Base-by-base conservation (phyloP, 2,329 filamentous ascomycete species). In the Epichloe scottii region DNA sequence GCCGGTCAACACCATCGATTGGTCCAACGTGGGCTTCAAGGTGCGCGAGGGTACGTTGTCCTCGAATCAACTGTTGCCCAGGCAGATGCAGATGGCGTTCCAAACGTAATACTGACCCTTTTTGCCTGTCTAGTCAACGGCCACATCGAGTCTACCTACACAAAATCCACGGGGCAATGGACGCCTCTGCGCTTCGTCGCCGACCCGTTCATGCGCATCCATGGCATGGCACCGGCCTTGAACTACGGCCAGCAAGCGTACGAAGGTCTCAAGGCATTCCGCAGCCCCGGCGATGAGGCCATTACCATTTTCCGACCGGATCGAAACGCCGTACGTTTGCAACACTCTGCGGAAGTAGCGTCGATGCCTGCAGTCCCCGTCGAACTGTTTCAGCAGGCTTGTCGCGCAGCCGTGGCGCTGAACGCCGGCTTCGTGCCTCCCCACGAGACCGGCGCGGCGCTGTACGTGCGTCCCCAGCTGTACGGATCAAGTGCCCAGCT, bases 161-260 rank as follows among this genome's bases (percentile, higher is more conserved):
- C 84, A 53, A 73, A 79, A 57, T 75, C 82, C 57, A 88, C 84
- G 2, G 82, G 82, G 47, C 67, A 83, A 75, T 96, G 90, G 90
- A 80, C 84, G 0, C 68, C 82, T 14, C 89, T 88, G 26, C 72
- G 78, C 56, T 95, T 95, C 70, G 82, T 96, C 54, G 70, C 80
- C 54, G 87, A 91, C 60, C 91, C 91, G 6, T 90, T 78, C 73
- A 80, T 97, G 60, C 83, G 84, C 58, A 82, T 97, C 64, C 91
- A 97, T 69, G 93, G 91, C 68, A 93, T 98, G 87, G 84, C 90
- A 0, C 90, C 93, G 0, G 91, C 82, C 42, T 80, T 97, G 57
- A 98, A 98, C 77, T 98, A 98, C 68, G 89, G 91, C 53, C 89
- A 95, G 66, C 93, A 97, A 72, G 91, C 89, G 61, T 98, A 95